Percentiles rank a stretch among this genome's conserved stretches.
Conservation (phyloP, 2,329 filamentous ascomycete genomes). For the Trichoderma aggressivum region DNA sequence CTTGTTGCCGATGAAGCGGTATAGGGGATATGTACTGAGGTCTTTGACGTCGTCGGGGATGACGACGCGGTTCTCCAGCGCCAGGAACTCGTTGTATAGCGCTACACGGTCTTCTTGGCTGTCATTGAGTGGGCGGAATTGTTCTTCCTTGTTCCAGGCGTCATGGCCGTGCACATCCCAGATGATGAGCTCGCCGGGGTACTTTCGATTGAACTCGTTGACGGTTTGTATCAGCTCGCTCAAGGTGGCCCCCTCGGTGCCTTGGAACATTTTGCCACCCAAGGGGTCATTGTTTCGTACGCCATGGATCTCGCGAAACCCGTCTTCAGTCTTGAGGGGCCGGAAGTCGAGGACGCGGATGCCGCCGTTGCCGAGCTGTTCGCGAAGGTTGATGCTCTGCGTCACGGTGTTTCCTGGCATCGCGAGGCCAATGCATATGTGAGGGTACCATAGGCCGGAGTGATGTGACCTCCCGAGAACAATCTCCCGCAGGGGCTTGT, state of each 20-base stretch:
- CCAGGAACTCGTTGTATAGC: conserved; percentile 25
- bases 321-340: conserved; percentile 13
- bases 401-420: conserved; percentile 25
- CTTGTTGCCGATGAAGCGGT: conserved; percentile 26
- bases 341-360: conserved; percentile 32
- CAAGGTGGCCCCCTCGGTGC: conserved; percentile 27
- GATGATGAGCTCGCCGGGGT: conserved; percentile 35
- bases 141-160: neutral
- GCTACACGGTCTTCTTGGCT: neutral
- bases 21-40: conserved; percentile 27
- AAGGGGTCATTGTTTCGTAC: neutral
- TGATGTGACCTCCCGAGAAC: conserved; percentile 33
- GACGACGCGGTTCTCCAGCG: conserved; percentile 23
- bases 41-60: conserved; percentile 25
- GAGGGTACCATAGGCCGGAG: conserved; percentile 27
- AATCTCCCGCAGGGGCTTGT: conserved; percentile 30
- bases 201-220: conserved; percentile 29
- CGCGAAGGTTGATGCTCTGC: conserved; percentile 23
- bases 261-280: conserved; percentile 22
- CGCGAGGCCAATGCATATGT: conserved; percentile 13
- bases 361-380: conserved; percentile 30
- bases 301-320: conserved; percentile 26
- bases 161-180: conserved; percentile 28
- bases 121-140: neutral
- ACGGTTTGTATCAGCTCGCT: conserved; percentile 29